Percentiles rank a stretch among this genome's conserved stretches.
phyloP scores from a whole-genome alignment of 2,329 filamentous ascomycete species.

The Neopestalotiopsis clavispora region DNA sequence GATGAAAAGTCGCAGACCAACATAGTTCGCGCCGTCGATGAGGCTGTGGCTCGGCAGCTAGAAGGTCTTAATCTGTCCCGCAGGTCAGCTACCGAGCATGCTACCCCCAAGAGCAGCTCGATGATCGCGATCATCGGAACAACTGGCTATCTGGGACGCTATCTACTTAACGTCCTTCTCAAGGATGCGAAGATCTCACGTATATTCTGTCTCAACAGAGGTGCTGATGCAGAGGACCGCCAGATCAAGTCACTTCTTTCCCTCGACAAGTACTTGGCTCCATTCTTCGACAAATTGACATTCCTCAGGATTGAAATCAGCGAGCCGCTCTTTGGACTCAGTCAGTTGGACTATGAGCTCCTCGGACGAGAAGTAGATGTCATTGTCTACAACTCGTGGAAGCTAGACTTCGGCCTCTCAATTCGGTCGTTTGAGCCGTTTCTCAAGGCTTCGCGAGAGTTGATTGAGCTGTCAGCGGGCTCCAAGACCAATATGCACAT shows the following conservation, averaged over 20 bases:
- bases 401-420: slow-evolving; percentile 24
- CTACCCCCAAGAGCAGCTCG: not conserved
- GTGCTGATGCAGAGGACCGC: not conserved
- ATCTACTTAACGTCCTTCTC: slow-evolving; percentile 16
- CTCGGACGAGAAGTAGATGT: slow-evolving; percentile 18
- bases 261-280: not conserved
- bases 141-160: slow-evolving; percentile 24
- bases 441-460: slow-evolving; percentile 6
- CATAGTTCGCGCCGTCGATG: slow-evolving; percentile 5
- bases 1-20: not conserved
- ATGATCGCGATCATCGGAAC: slow-evolving; percentile 24
- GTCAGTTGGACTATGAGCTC: slow-evolving; percentile 9
- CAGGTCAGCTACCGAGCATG: not conserved
- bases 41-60: slow-evolving; percentile 11
- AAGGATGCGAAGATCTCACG: slow-evolving; percentile 15
- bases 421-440: slow-evolving; percentile 24
- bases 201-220: not conserved
- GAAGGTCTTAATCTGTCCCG: not conserved
- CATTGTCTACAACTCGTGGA: slow-evolving; percentile 26
- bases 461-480: slow-evolving; percentile 17
- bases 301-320: slow-evolving; percentile 17
- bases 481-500: slow-evolving; percentile 13
- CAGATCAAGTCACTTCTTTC: not conserved
- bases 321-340: slow-evolving; percentile 18
- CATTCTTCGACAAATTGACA: slow-evolving; percentile 9